Conservation (phyloP, 2,329 filamentous ascomycete genomes). For the Monosporascus sp. region DNA sequence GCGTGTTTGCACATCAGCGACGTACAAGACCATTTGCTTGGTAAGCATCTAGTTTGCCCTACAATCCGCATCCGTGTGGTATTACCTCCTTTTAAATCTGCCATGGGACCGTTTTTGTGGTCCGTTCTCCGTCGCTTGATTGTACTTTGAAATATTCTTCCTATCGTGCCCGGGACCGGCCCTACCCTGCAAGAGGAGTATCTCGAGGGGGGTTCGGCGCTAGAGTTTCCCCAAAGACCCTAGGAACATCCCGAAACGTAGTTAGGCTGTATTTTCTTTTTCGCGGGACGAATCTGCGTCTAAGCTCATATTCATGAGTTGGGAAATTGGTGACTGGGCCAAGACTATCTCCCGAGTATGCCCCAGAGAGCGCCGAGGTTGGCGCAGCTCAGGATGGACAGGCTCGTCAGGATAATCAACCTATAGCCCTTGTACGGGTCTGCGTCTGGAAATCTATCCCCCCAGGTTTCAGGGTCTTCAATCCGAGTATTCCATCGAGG, state of each 20-base stretch:
- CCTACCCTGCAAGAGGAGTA: conserved; percentile 69
- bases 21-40: conserved; percentile 60
- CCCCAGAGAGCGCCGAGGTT: conserved; percentile 74
- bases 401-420: conserved; percentile 65
- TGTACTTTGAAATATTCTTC: conserved; percentile 65
- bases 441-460: conserved; percentile 68
- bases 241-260: conserved; percentile 62
- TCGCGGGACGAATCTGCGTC: conserved; percentile 55
- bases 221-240: conserved; percentile 70
- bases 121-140: conserved; percentile 67
- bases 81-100: conserved; percentile 48
- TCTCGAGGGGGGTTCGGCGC: conserved; percentile 73
- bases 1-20: conserved; percentile 72
- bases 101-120: conserved; percentile 70
- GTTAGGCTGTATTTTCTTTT: conserved; percentile 74
- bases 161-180: conserved; percentile 53
- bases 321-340: conserved; percentile 33
- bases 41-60: conserved; percentile 69
- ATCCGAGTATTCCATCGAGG: conserved; percentile 53
- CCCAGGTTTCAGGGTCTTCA: conserved; percentile 73
- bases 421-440: conserved; percentile 64
- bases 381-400: conserved; percentile 70
- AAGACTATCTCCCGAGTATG: conserved; percentile 58
- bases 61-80: conserved; percentile 36
- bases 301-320: conserved; percentile 28